These are phyloP conservation scores for Pythium pyrilobum DNA, from an alignment of 352 stramenopile species.

Conservation along the genomic window DNA sequence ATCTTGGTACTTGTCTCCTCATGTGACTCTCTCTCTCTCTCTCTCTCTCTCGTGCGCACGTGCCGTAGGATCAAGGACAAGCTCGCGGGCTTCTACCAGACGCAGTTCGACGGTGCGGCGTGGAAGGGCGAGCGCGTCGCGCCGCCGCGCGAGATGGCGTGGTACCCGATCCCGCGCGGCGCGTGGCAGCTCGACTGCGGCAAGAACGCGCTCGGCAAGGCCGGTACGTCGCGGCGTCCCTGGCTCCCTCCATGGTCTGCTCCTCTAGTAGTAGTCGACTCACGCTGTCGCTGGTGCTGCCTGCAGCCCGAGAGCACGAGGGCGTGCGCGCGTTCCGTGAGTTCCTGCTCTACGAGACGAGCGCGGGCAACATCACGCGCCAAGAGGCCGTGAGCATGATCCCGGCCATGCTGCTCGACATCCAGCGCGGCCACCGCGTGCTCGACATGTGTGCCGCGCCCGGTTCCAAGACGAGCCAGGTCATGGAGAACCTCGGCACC, in stretches of 20 bases:
- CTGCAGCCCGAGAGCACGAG: slow-evolving; percentile 42
- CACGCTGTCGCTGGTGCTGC: background rate
- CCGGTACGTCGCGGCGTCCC: slow-evolving; percentile 16
- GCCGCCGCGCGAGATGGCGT: slow-evolving; percentile 40
- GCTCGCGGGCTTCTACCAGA: slow-evolving; percentile 39
- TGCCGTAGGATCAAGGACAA: slow-evolving; percentile 46
- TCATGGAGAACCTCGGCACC: slow-evolving; percentile 84
- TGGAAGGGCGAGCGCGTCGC: slow-evolving; percentile 27
- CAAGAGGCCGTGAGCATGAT: slow-evolving; percentile 99
- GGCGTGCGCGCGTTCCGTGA: slow-evolving; percentile 85
- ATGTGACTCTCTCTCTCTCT: background rate
- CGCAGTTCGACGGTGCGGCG: slow-evolving; percentile 28
- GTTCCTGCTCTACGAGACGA: slow-evolving; percentile 90
- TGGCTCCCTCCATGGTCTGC: background rate
- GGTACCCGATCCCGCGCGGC: slow-evolving; percentile 50
- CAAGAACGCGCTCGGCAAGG: slow-evolving; percentile 54
- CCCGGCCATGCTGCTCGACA: slow-evolving; percentile 94
- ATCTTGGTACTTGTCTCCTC: too few species aligned
- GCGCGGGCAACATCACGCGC: slow-evolving; percentile 89
- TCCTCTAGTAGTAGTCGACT: too few species aligned
- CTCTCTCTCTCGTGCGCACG: background rate
- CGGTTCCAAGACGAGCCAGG: slow-evolving; percentile 97
- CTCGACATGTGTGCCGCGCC: slow-evolving; percentile 90
- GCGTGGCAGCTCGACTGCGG: slow-evolving; percentile 77
- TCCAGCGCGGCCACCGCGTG: slow-evolving; percentile 77